Base-by-base conservation (phyloP, 495 filamentous ascomycete species). In the Aspergillus heteromorphus region DNA sequence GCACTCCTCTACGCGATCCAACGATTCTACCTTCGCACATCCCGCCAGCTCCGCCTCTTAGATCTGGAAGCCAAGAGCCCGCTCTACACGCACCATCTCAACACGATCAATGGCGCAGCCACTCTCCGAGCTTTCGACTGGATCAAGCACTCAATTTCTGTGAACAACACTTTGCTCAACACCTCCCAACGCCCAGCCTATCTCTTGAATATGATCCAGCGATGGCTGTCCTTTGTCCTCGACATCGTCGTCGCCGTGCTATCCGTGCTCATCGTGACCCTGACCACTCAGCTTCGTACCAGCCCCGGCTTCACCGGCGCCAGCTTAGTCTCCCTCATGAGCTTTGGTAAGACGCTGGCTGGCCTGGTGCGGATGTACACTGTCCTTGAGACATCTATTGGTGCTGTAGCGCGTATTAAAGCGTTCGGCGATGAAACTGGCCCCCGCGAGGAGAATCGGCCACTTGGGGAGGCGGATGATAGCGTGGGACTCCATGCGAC, bases 311-410 rank as follows among this genome's bases (percentile, higher is more conserved):
- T 17, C 70, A n/a, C 34, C 34, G 34, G 34, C 13, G 34, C 34
- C 13, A 14, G 11, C n/a, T 38, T 38, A 13, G 11, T 38, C 13
- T 38, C 67, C 14, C 54, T 80, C 10, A 63, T 67, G 45, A 48
- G 49, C n/a, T 72, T 74, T 2, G 75, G 65, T 17, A 60, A 63
- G 21, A 71, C 58, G 23, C 57, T 77, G 3, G 53, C 64, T 19
- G 19, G 59, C 13, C 54, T 76, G 19, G 67, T 77, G 2, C 56
- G 52, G 17, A 60, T 54, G 0, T 83, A 73, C 72, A 79, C 78
- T 3, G 55, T 59, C 25, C 58, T 81, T 6, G 79, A 81, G 50
- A 75, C 75, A 3, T 78, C 72, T 0, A 65, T 80, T 8, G 79
- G 77, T 0, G 77, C 77, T 0, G 59, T 81, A 6, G 60, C 69